Evolutionary conservation across 2,329 filamentous ascomycete genomes (phyloP), one percentile per base, ranked within the genome.

Genomic region (Alternaria triticina): DNA sequence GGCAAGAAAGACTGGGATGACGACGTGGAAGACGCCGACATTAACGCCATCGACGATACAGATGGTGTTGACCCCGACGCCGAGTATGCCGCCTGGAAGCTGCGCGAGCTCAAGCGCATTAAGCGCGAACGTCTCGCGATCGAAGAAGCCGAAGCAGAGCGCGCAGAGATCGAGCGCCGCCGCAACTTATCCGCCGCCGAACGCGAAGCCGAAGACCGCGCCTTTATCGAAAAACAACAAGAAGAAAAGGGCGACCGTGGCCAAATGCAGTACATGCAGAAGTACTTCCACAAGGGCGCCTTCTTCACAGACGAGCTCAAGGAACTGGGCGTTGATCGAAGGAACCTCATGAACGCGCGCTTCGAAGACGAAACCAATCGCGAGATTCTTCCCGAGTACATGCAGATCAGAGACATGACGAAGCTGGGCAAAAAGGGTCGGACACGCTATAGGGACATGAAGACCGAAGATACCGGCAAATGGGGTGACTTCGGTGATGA

Each of bases 251-350:
- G 92, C 72, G 65, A 85, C 54, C 90, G 91, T 64, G 93, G 93
- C 57, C 91, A 95, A 81, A 93, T 96, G 86, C 87, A 87, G 2
- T 97, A 89, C 79, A 93, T 98, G 91, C 94, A 97, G 77, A 94
- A 94, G 77, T 99, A 98, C 83, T 94, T 93, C 81, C 96, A 99
- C 85, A 95, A 94, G 82, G 96, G 96, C 52, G 96, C 96, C 15
- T 99, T 98, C 83, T 98, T 93, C 84, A 91, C 91, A 70, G 93
- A 94, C 56, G 92, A 96, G 72, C 86, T 90, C 55, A 88, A 90
- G 70, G 89, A 88, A 15, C 89, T 92, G 66, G 92, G 93, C 1
- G 83, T 97, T 49, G 89, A 92, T 67, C 87, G 90, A 75, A 86
- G 96, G 50, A 92, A 97, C 76, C 86, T 97, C 68, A 97, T 97